Percentiles rank a stretch among this genome's conserved stretches.
Evolutionary conservation across 2,329 filamentous ascomycete species (phyloP).

Genomic region (Neurospora crassa): DNA sequence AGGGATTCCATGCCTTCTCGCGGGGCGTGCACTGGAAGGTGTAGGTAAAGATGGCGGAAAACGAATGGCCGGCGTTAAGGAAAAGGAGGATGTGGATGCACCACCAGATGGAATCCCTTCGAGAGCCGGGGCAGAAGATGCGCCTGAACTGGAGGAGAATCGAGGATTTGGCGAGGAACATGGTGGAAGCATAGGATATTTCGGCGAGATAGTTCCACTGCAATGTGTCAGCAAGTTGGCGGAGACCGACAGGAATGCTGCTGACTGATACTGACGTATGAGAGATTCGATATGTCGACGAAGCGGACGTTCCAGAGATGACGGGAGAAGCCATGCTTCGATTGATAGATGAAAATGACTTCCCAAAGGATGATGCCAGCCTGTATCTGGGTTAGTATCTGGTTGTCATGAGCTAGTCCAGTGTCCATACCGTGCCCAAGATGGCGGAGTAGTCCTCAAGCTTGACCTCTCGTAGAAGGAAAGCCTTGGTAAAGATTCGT

Average conservation of each 20-base stretch:
- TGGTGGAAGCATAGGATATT: conserved; percentile 10
- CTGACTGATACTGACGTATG: conserved; percentile 4
- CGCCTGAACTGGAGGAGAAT: conserved; percentile 12
- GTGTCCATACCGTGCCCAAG: neutral
- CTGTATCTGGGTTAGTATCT: neutral
- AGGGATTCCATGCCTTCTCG: conserved; percentile 12
- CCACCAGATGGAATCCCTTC: conserved; percentile 9
- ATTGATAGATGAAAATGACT: conserved; percentile 10
- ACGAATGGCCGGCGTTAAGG: conserved; percentile 9
- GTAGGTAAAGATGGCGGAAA: conserved; percentile 9
- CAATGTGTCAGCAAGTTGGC: neutral
- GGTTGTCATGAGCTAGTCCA: neutral
- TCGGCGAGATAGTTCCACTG: conserved; percentile 9
- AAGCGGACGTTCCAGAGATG: conserved; percentile 11
- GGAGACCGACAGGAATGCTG: neutral
- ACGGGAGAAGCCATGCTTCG: conserved; percentile 9
- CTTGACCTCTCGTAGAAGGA: conserved; percentile 10
- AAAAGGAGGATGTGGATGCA: conserved; percentile 8
- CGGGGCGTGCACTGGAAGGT: conserved; percentile 12
- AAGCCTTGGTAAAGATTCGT: conserved; percentile 10
- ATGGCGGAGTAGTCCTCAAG: conserved; percentile 6
- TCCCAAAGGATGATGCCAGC: conserved; percentile 12
- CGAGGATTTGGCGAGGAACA: conserved; percentile 12
- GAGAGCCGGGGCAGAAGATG: conserved; percentile 10
- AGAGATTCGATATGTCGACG: conserved; percentile 8